Percentiles rank a stretch among this genome's conserved stretches.
Evolutionary conservation across 2,329 filamentous ascomycete genomes (phyloP).

Genomic region (Albophoma yamanashiensis): DNA sequence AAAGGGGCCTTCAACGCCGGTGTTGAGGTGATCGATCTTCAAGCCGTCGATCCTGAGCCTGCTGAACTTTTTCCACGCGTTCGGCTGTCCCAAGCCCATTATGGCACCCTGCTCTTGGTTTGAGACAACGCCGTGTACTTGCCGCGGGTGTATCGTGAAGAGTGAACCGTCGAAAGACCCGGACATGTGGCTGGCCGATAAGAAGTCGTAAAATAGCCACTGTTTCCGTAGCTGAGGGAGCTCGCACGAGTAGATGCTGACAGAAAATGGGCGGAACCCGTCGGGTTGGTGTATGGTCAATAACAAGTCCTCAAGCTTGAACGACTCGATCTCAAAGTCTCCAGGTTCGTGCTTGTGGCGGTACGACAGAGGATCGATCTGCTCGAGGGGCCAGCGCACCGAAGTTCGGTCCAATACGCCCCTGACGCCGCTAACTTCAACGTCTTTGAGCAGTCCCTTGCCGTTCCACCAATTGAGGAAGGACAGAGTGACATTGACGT

Average conservation of each 20-base stretch:
- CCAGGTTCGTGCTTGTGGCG: constrained; percentile 80
- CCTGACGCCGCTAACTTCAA: constrained; percentile 86
- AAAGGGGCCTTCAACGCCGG: constrained; percentile 85
- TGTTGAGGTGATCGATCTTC: constrained; percentile 91
- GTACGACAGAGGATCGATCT: constrained; percentile 74
- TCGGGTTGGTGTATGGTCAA: constrained; percentile 86
- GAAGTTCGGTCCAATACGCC: constrained; percentile 86
- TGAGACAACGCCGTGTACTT: constrained; percentile 71
- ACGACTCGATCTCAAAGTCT: constrained; percentile 94
- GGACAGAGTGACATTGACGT: constrained; percentile 90
- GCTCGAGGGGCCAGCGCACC: constrained; percentile 54
- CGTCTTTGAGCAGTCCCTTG: constrained; percentile 80
- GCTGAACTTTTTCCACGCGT: constrained; percentile 91
- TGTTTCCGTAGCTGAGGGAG: constrained; percentile 87
- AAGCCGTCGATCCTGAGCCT: constrained; percentile 85
- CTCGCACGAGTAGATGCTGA: constrained; percentile 94
- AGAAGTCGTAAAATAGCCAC: constrained; percentile 95
- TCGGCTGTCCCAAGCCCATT: constrained; percentile 48
- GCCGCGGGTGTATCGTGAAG: constrained; percentile 92
- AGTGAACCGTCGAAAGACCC: constrained; percentile 91
- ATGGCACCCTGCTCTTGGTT: constrained; percentile 42
- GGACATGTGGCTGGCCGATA: constrained; percentile 92
- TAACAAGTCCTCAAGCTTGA: constrained; percentile 89
- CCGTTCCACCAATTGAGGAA: constrained; percentile 99
- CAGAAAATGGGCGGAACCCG: constrained; percentile 85